Evolutionary conservation across 2,329 filamentous ascomycete genomes (phyloP).

Genomic region (Coniochaeta ligniaria): DNA sequence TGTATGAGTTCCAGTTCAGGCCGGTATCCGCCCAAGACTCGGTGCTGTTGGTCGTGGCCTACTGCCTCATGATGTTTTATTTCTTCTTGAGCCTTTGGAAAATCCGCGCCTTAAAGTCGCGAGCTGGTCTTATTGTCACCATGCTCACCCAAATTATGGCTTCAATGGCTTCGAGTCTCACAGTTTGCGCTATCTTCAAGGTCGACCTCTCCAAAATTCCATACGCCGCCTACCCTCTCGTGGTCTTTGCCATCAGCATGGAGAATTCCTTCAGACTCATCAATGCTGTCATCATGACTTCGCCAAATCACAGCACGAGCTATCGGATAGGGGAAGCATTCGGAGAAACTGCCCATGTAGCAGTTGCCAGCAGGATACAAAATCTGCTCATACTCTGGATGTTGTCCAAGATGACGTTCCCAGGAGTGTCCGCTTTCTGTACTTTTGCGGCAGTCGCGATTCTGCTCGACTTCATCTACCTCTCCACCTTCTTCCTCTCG

Average conservation of each 20-base stretch:
- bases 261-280: slow-evolving; percentile 76
- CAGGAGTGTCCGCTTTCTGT: slow-evolving; percentile 69
- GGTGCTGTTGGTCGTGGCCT: slow-evolving; percentile 56
- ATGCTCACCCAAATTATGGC: slow-evolving; percentile 63
- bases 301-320: slow-evolving; percentile 60
- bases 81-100: slow-evolving; percentile 61
- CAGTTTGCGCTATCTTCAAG: slow-evolving; percentile 67
- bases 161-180: slow-evolving; percentile 73
- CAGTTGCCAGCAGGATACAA: slow-evolving; percentile 59
- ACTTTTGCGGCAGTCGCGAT: slow-evolving; percentile 69
- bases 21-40: slow-evolving; percentile 64
- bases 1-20: slow-evolving; percentile 74
- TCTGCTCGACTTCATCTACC: slow-evolving; percentile 69
- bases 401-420: slow-evolving; percentile 60
- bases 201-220: slow-evolving; percentile 71
- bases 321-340: slow-evolving; percentile 66
- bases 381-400: slow-evolving; percentile 60
- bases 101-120: slow-evolving; percentile 68
- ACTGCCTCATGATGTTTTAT: slow-evolving; percentile 56
- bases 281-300: slow-evolving; percentile 68
- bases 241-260: slow-evolving; percentile 69
- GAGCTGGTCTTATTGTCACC: slow-evolving; percentile 63
- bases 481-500: slow-evolving; percentile 73
- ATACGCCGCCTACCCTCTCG: slow-evolving; percentile 65
- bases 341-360: slow-evolving; percentile 64